Base-by-base conservation (phyloP, 768 basidiomycete species). In the Boletellus sp. region DNA sequence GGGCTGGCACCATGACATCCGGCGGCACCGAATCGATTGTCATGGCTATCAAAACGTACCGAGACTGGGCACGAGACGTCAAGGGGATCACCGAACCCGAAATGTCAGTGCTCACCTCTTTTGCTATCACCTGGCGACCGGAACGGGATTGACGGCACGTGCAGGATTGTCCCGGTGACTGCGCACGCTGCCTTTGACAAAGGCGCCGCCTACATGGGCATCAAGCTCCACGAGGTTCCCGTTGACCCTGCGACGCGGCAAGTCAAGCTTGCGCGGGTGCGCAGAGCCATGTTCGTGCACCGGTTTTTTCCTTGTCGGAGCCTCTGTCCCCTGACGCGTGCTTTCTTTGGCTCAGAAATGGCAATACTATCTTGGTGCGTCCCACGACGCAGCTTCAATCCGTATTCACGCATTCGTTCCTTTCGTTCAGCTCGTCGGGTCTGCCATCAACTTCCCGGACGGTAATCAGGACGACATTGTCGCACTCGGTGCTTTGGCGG, bases 111-210 rank as follows among this genome's bases (percentile, higher is more conserved):
- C 24, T 33, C 22, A 0, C 2, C 12, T 9, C 34, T 37, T 19
- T 55, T 6, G 3, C 7, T n/a, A n/a, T 8, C 28, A 28, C 28
- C 11, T 23, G 8, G 6, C n/a, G 3, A 11, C 15, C 20, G 0
- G 7, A 28, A n/a, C 24, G 12, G 3, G 6, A 9, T 26, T 50
- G 10, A 51, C 26, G 19, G 3, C n/a, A 0, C 19, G 6, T 48
- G 2, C 45, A 95, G 94, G 74, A 75, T 97, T 52, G 71, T 97
- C 8, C 88, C 94, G 0, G 74, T 78, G 1, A 86, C 90, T 0
- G 93, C 88, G 0, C 95, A 97, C 61, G 92, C 92, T 2, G 95
- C 95, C 0, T 99, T 99, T 65, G 86, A 93, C 73, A 99, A 99
- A 66, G 94, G 87, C 4, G 85, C 83, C 2, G 79, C 83, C 9